Evolutionary conservation across 2,329 filamentous ascomycete species (phyloP).

Genomic region (Penicillium sp.): DNA sequence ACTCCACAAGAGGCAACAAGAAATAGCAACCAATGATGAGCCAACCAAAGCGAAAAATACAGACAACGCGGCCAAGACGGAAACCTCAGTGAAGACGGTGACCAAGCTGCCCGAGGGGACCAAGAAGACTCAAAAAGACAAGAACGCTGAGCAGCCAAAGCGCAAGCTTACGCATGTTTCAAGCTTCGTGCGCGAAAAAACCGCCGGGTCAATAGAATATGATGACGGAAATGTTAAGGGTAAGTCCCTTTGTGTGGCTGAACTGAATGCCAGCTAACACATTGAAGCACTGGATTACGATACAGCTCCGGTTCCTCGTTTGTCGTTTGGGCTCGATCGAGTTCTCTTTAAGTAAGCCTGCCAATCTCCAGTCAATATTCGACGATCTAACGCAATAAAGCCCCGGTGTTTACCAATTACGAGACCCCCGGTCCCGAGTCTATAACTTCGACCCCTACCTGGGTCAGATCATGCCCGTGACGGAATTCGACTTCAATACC

Average conservation of each 20-base stretch:
- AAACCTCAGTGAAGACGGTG: not conserved
- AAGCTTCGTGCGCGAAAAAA: conserved; percentile 8
- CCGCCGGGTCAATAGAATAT: conserved; percentile 16
- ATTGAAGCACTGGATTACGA: conserved; percentile 40
- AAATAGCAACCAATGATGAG: not conserved
- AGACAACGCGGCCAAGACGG: not conserved
- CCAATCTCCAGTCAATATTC: not conserved
- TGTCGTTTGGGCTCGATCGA: conserved; percentile 75
- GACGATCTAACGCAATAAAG: conserved; percentile 28
- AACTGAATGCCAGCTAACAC: conserved; percentile 5
- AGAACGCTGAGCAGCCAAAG: conserved; percentile 1
- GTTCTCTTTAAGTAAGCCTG: conserved; percentile 78
- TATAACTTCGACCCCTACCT: conserved; percentile 98
- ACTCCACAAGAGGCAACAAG: not conserved
- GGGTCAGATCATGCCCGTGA: conserved; percentile 85
- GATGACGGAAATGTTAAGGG: conserved; percentile 2
- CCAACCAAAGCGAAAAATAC: not conserved
- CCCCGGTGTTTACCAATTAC: conserved; percentile 84
- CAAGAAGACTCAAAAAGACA: conserved; percentile 3
- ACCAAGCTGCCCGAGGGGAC: not conserved
- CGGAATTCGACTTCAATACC: conserved; percentile 87
- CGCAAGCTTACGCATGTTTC: conserved; percentile 13
- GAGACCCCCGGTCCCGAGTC: conserved; percentile 81
- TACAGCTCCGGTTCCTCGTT: conserved; percentile 57
- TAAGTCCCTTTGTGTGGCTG: conserved; percentile 8